Evolutionary conservation across 148 eudicot species (phyloP), one percentile per base, ranked within the genome.

Genomic region (Cornus controversa): DNA sequence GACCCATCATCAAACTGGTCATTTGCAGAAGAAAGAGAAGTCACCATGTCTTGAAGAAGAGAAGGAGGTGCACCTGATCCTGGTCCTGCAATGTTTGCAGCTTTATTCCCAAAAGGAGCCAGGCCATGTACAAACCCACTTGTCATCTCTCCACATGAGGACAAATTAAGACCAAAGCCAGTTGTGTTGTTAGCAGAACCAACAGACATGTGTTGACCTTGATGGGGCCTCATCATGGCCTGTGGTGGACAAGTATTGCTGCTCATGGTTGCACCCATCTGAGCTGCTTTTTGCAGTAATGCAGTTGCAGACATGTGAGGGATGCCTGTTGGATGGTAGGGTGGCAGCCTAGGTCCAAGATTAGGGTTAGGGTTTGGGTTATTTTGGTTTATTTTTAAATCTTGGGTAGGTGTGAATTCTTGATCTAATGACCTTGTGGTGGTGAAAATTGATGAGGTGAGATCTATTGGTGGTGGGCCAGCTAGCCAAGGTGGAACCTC

Each of bases 281-380:
- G 91, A 26, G 98, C 91, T 77, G 97, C 98, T 75, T 87, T 91
- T 77, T 94, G 98, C 57, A 94, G 85, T 92, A 94, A 84, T 73
- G 97, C 98, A 34, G 98, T 94, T 66, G 98, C 98, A 71, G 97
- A 92, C 86, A 89, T 84, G 85, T 94, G 90, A 13, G 92, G 83
- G n/a, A 82, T 66, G 13, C 79, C 26, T n/a, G 77, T 8, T 70
- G 79, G 78, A 42, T 83, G 85, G 72, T 72, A 64, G 63, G 83
- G 75, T 58, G 77, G 85, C 64, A 78, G 69, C 57, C 87, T 77
- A 71, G 83, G 82, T 3, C 89, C 89, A 69, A 68, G 77, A 34
- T 57, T 85, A 85, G 89, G 86, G 87, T 86, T 91, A 81, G 91
- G 91, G 92, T 85, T 87, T 80, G 77, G 76, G 60, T 57, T 50